These are phyloP conservation scores for Sesbania bispinosa DNA, from an alignment of 306 rosid species.

Conservation along the genomic window DNA sequence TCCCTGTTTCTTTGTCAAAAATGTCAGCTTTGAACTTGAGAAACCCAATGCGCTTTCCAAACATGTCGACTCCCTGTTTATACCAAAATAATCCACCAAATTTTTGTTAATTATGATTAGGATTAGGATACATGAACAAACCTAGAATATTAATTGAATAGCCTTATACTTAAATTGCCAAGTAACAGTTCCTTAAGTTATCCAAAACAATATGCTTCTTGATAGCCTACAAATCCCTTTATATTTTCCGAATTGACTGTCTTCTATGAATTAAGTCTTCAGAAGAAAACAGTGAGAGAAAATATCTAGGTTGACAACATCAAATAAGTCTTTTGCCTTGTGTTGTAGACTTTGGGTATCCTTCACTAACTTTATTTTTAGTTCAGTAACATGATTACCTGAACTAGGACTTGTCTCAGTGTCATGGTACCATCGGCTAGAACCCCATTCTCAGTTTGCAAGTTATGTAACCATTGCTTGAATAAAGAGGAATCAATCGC, in stretches of 20 bases:
- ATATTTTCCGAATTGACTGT: background rate
- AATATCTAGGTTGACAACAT: background rate
- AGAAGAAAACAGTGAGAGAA: conserved; percentile 2
- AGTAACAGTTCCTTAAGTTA: background rate
- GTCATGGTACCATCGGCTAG: conserved; percentile 55
- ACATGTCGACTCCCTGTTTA: conserved; percentile 87
- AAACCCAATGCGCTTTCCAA: conserved; percentile 81
- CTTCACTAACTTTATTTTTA: background rate
- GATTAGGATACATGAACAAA: background rate
- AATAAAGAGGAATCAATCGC: conserved; percentile 81
- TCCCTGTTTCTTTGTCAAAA: conserved; percentile 67
- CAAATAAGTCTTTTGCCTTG: background rate
- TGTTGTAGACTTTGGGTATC: background rate
- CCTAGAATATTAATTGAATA: background rate
- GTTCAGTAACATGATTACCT: conserved; percentile 41
- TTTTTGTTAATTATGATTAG: background rate
- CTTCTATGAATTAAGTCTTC: conserved; percentile 1
- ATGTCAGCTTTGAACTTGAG: conserved; percentile 87
- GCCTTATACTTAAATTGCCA: background rate
- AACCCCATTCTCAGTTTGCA: conserved; percentile 73
- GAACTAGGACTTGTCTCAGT: conserved; percentile 68
- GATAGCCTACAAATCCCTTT: background rate
- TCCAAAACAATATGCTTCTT: background rate
- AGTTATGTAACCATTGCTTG: conserved; percentile 78
- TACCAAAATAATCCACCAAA: background rate